Evolutionary conservation across 805 yeast genomes (phyloP), one percentile per base, ranked within the genome.

Genomic region (Lachancea dasiensis): DNA sequence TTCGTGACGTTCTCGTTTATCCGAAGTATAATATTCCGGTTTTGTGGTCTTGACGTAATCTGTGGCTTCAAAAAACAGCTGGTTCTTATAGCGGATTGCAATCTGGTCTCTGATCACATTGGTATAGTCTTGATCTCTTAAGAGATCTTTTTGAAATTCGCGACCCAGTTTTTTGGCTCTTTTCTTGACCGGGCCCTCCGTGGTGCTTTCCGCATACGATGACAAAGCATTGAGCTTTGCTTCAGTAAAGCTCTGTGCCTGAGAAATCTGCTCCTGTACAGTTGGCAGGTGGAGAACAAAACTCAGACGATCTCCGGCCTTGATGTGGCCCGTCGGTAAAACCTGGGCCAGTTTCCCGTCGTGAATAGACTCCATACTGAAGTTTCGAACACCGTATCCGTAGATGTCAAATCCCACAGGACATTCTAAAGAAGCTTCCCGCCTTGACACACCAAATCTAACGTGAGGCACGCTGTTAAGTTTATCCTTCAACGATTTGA

Each of bases 371-470:
- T 84, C 83, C 2, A 95, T 89, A 5, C 72, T 69, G 25, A 72
- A 70, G 61, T 90, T 97, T 42, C 97, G 69, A 2, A 92, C 53
- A 2, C 95, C 97, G 59, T 92, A 90, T 0, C 96, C 90, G 62
- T 87, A 92, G 0, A 87, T 90, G 60, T 92, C 97, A 51, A 76
- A 86, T 3, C 99, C 99, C 5, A 89, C 92, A 0, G 99, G 97
- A 0, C 95, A 95, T 49, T 90, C 97, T 30, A 89, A 61, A 34
- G 86, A 75, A 2, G 95, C 92, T 53, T 90, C 97, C 44, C 86
- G 71, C 36, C 97, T 66, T 0, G 81, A 81, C 25, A 90, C 54
- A 0, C 99, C 99, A 20, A 89, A 54, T 20, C 98, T 64, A 1
- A 92, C 86, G 57, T 89, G 90, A 1, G 61, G 51, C 4, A 50